Percentiles rank a stretch among this genome's conserved stretches.
These are phyloP conservation scores for Nidularia sp. DNA, from an alignment of 768 basidiomycete genomes.

Conservation along the genomic window DNA sequence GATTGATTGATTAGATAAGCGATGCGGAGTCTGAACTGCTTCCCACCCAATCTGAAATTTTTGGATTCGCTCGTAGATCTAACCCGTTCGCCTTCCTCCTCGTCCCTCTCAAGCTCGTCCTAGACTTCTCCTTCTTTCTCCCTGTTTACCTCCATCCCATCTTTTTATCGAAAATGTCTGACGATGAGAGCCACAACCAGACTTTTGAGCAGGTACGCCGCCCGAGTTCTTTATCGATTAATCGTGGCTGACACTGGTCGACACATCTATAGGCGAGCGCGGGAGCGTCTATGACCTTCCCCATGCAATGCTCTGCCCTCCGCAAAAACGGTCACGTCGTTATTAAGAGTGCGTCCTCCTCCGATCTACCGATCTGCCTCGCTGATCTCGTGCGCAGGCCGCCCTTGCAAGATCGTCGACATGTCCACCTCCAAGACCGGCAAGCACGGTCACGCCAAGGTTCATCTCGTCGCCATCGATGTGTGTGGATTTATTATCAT, in stretches of 20 bases:
- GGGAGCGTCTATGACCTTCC: conserved; percentile 76
- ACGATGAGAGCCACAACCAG: conserved; percentile 87
- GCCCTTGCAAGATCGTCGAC: conserved; percentile 98
- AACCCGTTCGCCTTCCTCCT: conserved; percentile 6
- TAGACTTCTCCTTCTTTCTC: conserved; percentile 12
- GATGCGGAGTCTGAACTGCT: conserved; percentile 28
- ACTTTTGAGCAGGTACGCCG: conserved; percentile 72
- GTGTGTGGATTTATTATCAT: conserved; percentile 50
- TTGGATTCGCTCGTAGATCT: conserved; percentile 9
- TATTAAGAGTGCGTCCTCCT: conserved; percentile 67
- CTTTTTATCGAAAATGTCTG: conserved; percentile 60
- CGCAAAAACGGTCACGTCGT: conserved; percentile 92
- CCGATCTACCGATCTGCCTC: conserved; percentile 1
- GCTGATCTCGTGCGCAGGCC: conserved; percentile 35
- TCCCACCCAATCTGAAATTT: conserved; percentile 22
- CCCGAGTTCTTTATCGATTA: background rate
- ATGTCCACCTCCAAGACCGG: conserved; percentile 99
- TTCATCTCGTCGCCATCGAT: conserved; percentile 95
- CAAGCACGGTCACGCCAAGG: conserved; percentile 99
- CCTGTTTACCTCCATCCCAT: conserved; percentile 16
- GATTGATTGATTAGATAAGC: conserved; percentile 16
- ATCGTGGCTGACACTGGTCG: conserved; percentile 8
- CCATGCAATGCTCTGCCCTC: conserved; percentile 96
- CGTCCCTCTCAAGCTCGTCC: conserved; percentile 10
- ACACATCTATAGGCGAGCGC: conserved; percentile 49